Conservation (phyloP, 2,329 filamentous ascomycete genomes). For the Lecanicillium sp. region DNA sequence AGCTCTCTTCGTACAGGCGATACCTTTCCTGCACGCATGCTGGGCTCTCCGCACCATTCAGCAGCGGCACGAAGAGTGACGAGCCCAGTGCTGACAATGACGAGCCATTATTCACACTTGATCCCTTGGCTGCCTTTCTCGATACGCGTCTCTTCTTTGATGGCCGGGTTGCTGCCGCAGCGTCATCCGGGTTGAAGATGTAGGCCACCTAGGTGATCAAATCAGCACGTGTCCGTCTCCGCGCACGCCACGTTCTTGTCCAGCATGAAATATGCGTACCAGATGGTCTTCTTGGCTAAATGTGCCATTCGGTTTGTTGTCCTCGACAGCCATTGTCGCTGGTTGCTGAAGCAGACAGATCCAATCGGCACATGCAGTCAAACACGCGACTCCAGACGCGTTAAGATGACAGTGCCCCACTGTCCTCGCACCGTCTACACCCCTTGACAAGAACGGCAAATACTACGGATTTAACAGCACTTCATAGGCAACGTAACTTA, state of each 20-base stretch:
- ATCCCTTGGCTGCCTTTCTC: conserved; percentile 31
- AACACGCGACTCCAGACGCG: conserved; percentile 10
- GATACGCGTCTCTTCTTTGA: conserved; percentile 53
- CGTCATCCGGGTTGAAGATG: conserved; percentile 50
- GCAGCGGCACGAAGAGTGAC: conserved; percentile 43
- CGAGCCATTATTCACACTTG: not conserved
- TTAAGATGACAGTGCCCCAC: conserved; percentile 8
- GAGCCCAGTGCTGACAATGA: conserved; percentile 11
- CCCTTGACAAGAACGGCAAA: not conserved
- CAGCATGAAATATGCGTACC: conserved; percentile 23
- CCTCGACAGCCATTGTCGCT: conserved; percentile 8
- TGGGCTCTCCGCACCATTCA: conserved; percentile 48
- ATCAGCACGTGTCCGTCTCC: conserved; percentile 15
- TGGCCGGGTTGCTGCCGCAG: conserved; percentile 34
- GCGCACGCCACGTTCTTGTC: not conserved
- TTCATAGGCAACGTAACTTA: no score
- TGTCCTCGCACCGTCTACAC: conserved; percentile 6
- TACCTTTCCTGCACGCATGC: conserved; percentile 48
- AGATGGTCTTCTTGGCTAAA: conserved; percentile 41
- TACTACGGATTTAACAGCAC: no score
- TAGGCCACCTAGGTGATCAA: conserved; percentile 49
- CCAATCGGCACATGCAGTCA: not conserved
- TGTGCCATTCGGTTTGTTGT: conserved; percentile 17
- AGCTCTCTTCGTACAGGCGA: conserved; percentile 55
- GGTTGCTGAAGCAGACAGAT: not conserved